Percentiles rank a stretch among this genome's conserved stretches.
These are phyloP conservation scores for Nannochloropsis oceanica DNA, from an alignment of 108 stramenopile species.

Conservation along the genomic window DNA sequence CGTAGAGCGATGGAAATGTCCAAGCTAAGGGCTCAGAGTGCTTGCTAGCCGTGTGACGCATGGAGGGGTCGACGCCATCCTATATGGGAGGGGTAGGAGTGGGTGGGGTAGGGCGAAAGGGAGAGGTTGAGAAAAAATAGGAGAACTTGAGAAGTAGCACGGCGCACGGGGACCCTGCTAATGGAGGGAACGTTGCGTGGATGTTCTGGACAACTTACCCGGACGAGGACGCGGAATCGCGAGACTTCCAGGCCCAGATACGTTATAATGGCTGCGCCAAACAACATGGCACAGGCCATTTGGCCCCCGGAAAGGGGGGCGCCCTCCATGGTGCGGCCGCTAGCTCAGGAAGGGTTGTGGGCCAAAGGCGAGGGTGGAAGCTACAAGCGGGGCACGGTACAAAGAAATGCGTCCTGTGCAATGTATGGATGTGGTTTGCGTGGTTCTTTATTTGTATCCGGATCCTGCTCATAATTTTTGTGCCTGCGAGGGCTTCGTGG, in stretches of 20 bases:
- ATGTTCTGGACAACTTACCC: not conserved
- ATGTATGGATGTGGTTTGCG: too few species aligned
- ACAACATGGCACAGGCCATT: not conserved
- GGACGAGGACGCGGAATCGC: not conserved
- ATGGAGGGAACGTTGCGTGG: too few species aligned
- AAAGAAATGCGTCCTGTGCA: too few species aligned
- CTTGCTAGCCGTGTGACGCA: not conserved
- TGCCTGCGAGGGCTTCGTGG: too few species aligned
- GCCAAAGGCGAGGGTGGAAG: too few species aligned
- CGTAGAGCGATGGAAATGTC: slow-evolving; percentile 16
- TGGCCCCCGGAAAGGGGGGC: not conserved
- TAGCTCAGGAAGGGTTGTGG: too few species aligned
- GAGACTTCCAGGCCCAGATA: not conserved
- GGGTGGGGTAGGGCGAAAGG: not conserved
- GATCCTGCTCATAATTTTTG: too few species aligned
- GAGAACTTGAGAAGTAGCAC: not conserved
- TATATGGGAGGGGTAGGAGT: not conserved
- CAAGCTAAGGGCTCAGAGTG: slow-evolving; percentile 15
- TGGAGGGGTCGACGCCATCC: not conserved
- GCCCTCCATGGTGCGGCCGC: not conserved
- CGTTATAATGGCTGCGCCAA: not conserved
- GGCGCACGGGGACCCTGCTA: too few species aligned
- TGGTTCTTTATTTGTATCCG: too few species aligned
- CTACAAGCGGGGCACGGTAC: too few species aligned
- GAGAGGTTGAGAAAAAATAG: not conserved